Evolutionary conservation across 306 rosid genomes (phyloP).

Genomic region (Cicer arietinum): DNA sequence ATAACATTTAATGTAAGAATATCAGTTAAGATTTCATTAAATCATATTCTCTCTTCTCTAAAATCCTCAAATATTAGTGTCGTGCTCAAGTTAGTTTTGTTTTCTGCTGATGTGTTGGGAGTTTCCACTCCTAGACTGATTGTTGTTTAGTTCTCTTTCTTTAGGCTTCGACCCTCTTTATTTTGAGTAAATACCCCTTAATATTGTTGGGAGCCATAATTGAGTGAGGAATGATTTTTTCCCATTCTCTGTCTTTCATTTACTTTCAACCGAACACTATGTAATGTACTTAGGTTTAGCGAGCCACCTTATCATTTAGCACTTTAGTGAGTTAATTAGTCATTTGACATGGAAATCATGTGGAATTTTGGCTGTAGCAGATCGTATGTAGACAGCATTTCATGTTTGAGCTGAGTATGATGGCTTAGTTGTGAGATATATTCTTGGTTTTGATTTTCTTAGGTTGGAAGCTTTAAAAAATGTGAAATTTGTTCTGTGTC

Average conservation of each 20-base stretch:
- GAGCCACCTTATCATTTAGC: constrained; percentile 22
- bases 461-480: constrained; percentile 12
- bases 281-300: constrained; percentile 6
- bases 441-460: constrained; percentile 35
- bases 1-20: not conserved
- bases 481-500: constrained; percentile 2
- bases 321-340: constrained; percentile 26
- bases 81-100: too few relatives aligned
- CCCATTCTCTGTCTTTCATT: not conserved
- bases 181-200: not conserved
- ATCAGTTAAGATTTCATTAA: not conserved
- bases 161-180: too few relatives aligned
- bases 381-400: not conserved
- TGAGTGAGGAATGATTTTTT: not conserved
- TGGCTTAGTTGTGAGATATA: constrained; percentile 20
- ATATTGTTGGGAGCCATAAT: not conserved
- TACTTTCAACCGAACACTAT: not conserved
- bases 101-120: too few relatives aligned
- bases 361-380: not conserved
- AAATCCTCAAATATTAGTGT: not conserved
- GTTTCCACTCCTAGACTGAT: too few relatives aligned
- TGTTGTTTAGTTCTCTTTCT: too few relatives aligned
- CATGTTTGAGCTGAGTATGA: constrained; percentile 17
- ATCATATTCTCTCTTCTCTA: not conserved
- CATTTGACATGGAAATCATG: constrained; percentile 30